Percentiles rank a stretch among this genome's conserved stretches.
These are phyloP conservation scores for Melampsora allii-populina DNA, from an alignment of 1,284 basidiomycete species.

Conservation along the genomic window DNA sequence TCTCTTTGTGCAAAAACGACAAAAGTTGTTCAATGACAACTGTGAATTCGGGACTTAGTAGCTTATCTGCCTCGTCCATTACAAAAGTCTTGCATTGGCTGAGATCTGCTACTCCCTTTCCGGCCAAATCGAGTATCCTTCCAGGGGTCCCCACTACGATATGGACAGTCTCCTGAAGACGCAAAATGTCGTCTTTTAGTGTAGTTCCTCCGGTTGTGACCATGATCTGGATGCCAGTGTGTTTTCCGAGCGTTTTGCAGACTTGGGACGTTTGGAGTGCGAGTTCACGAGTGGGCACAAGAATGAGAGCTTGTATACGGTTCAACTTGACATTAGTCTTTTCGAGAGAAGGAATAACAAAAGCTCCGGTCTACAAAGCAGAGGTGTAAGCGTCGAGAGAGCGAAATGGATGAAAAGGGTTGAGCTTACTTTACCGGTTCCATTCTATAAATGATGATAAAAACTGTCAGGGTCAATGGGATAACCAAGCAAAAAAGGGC, in stretches of 20 bases:
- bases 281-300: constrained; percentile 91
- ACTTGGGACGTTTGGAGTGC: constrained; percentile 96
- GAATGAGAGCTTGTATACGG: constrained; percentile 91
- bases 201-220: constrained; percentile 98
- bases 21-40: constrained; percentile 97
- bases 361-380: constrained; percentile 80
- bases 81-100: constrained; percentile 93
- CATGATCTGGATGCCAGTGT: constrained; percentile 95
- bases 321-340: constrained; percentile 78
- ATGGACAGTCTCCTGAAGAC: constrained; percentile 84
- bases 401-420: neutral
- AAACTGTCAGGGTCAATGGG: neutral
- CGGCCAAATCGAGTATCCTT: constrained; percentile 88
- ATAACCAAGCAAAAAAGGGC: constrained; percentile 28
- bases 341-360: constrained; percentile 94
- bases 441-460: constrained; percentile 47
- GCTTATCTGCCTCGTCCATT: constrained; percentile 99
- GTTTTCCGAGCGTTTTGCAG: constrained; percentile 93
- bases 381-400: neutral
- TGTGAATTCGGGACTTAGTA: constrained; percentile 94
- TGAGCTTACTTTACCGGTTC: constrained; percentile 50
- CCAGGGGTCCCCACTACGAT: constrained; percentile 96
- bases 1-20: constrained; percentile 73
- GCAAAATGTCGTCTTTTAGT: constrained; percentile 94
- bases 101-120: constrained; percentile 90